Evolutionary conservation across 2,329 filamentous ascomycete species (phyloP), one percentile per base, ranked within the genome.

Genomic region (Ophiostoma sp.): DNA sequence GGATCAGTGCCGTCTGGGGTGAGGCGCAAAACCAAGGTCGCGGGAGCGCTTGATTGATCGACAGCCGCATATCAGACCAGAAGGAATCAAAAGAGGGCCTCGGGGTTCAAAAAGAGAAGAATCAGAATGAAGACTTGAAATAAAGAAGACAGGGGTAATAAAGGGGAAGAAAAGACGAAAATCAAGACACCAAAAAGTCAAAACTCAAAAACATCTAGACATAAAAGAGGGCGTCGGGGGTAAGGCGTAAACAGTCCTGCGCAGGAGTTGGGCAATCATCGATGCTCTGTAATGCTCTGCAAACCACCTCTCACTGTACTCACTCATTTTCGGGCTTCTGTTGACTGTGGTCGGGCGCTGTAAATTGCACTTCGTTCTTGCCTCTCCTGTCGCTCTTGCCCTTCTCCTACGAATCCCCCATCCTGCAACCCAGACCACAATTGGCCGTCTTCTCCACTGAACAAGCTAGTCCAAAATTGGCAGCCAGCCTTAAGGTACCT

Each of bases 1-100:
- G 36, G 25, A 50, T 68, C 42, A 33, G 42, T 68, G 25, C 45
- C 28, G 31, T 28, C 48, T 36, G 12, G 31, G 31, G 25, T 11
- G 33, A n/a, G 55, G 55, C 50, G 57, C 55, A 36, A 33, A 31
- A 59, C 36, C n/a, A 36, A 63, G 45, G 57, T 22, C n/a, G 59
- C 59, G 59, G 70, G 59, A 52, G 70, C 39, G 70, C 28, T 52
- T 66, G 70, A 42, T 68, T 55, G 61, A 72, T 72, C 61, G 70
- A 45, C 70, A 42, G 22, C 70, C 48, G 33, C 61, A 50, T 45
- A 72, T 57, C 31, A 68, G n/a, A 68, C 39, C 45, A 64, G 22
- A 9, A 45, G 28, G 36, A 31, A 17, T 19, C 15, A 17, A 45
- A 36, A 39, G 39, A 57, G 39, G 50, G 6, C 33, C 2, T 9